These are phyloP conservation scores for Dictyostelium capitatum DNA, from an alignment of 78 protist genomes.

Conservation along the genomic window DNA sequence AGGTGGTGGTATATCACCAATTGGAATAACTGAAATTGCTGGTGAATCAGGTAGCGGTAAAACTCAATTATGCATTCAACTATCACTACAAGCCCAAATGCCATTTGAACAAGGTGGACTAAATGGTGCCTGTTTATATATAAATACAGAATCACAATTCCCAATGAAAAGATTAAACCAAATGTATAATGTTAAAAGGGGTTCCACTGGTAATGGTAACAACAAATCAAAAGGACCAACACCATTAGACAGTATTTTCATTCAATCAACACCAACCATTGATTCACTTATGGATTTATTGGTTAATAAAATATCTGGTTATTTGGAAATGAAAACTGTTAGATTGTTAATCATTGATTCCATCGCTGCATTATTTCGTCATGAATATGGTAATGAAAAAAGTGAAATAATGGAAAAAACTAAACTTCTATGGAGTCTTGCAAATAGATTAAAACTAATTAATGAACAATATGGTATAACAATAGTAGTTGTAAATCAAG, in stretches of 20 bases:
- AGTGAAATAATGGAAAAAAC: constrained; percentile 46
- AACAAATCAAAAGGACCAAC: neutral
- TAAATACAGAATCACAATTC: constrained; percentile 30
- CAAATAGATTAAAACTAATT: constrained; percentile 38
- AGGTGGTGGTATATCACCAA: constrained; percentile 66
- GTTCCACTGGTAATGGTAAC: neutral
- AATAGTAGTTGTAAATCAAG: constrained; percentile 61
- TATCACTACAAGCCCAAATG: constrained; percentile 52
- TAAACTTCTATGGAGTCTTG: constrained; percentile 34
- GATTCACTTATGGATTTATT: constrained; percentile 25
- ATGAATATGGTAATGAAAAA: constrained; percentile 55
- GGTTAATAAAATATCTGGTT: neutral
- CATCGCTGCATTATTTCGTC: constrained; percentile 61
- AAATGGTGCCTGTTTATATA: constrained; percentile 60
- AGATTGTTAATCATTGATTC: constrained; percentile 75
- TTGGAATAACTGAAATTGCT: constrained; percentile 69
- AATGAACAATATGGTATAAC: constrained; percentile 68
- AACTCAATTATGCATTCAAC: constrained; percentile 47
- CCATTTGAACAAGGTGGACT: constrained; percentile 69
- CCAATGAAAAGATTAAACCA: constrained; percentile 53
- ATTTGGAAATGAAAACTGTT: constrained; percentile 5
- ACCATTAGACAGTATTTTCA: constrained; percentile 16
- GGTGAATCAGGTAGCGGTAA: constrained; percentile 83
- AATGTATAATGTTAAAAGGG: constrained; percentile 1
- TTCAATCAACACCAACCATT: constrained; percentile 13